Percentiles rank a stretch among this genome's conserved stretches.
These are phyloP conservation scores for Populus deltoides DNA, from an alignment of 345 rosid genomes.

Conservation along the genomic window DNA sequence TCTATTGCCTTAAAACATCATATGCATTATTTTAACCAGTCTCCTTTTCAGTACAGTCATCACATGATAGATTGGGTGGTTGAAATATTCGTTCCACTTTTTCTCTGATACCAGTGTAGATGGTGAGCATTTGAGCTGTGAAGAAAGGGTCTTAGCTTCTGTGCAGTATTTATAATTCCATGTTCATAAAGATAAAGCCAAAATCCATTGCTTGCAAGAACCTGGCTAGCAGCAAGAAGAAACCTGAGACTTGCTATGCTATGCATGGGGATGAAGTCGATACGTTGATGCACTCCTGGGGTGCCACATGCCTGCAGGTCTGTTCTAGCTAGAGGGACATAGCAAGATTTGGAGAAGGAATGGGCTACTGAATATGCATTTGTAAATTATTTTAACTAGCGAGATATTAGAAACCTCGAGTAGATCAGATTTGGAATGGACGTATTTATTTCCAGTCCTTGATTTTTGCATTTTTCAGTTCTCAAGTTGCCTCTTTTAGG, in stretches of 20 bases:
- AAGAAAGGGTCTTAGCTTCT: not conserved
- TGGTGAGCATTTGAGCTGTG: no score
- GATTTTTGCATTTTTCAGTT: not conserved
- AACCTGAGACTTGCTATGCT: not conserved
- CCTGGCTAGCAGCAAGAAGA: not conserved
- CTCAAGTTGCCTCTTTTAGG: no score
- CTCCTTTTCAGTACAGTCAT: not conserved
- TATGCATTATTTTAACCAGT: not conserved
- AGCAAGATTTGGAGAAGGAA: not conserved
- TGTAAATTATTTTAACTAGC: not conserved
- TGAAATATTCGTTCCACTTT: no score
- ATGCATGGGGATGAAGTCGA: not conserved
- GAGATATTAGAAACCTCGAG: no score
- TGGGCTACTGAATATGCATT: no score
- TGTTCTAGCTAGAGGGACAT: not conserved
- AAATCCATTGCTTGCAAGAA: not conserved
- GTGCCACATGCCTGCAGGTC: not conserved
- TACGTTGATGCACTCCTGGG: not conserved
- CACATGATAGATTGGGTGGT: no score
- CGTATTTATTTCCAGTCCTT: not conserved
- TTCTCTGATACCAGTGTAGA: no score
- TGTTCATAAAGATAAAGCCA: not conserved
- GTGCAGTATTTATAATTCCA: no score
- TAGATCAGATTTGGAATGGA: not conserved
- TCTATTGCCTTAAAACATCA: not conserved